Conservation (phyloP, 2,329 filamentous ascomycete species). For the Truncatella angustata region DNA sequence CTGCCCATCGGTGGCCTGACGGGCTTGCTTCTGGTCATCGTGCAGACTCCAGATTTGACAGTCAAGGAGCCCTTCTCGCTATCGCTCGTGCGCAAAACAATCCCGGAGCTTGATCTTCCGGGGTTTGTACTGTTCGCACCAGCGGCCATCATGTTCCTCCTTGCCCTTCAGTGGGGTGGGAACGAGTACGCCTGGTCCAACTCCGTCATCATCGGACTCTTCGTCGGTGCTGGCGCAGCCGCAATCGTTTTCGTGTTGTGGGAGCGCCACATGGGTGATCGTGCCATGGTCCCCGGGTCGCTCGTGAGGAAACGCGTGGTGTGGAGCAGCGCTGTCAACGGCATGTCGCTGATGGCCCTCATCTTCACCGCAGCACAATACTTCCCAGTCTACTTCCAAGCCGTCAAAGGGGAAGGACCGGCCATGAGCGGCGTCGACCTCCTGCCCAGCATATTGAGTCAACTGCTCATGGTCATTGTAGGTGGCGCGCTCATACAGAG, state of each 20-base stretch:
- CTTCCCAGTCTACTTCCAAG: conserved; percentile 9
- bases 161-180: conserved; percentile 41
- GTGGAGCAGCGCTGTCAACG: conserved; percentile 29
- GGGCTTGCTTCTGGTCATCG: conserved; percentile 28
- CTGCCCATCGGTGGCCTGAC: conserved; percentile 37
- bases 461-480: conserved; percentile 59
- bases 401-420: conserved; percentile 16
- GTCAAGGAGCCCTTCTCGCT: conserved; percentile 20
- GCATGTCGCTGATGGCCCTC: neutral
- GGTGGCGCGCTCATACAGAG: conserved; percentile 22
- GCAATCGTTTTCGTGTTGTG: conserved; percentile 36
- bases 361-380: conserved; percentile 19
- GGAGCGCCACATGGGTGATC: conserved; percentile 41
- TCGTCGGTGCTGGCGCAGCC: conserved; percentile 31
- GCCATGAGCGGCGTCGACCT: conserved; percentile 31
- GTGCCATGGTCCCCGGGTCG: conserved; percentile 48
- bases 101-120: conserved; percentile 35
- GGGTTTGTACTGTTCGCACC: conserved; percentile 40
- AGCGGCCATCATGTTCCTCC: conserved; percentile 38
- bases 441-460: conserved; percentile 27
- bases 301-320: conserved; percentile 42
- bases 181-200: conserved; percentile 35
- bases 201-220: conserved; percentile 34
- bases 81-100: conserved; percentile 15
- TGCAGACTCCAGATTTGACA: conserved; percentile 34